Conservation (phyloP, 2,329 filamentous ascomycete genomes). For the Claviceps sp. region DNA sequence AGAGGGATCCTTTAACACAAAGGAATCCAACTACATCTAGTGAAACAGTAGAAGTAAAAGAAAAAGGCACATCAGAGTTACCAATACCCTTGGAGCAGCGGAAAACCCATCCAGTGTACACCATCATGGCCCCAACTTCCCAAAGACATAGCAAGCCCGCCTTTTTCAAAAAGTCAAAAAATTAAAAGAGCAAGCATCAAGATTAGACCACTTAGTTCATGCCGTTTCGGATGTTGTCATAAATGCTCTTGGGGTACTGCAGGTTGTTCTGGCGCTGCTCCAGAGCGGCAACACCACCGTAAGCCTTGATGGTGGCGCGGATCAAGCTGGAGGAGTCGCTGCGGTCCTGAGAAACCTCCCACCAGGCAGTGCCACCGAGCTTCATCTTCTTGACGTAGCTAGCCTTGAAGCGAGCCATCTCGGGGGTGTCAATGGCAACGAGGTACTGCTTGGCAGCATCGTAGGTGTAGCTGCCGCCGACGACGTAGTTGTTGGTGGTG, state of each 20-base stretch:
- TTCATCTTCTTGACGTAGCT: slow-evolving; percentile 44
- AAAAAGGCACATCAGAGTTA: too few species aligned
- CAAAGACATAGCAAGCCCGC: neutral
- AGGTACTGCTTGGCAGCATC: slow-evolving; percentile 44
- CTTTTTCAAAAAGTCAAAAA: neutral
- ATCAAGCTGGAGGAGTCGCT: slow-evolving; percentile 43
- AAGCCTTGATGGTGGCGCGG: slow-evolving; percentile 15
- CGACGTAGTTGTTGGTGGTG: slow-evolving; percentile 41
- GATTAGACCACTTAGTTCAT: neutral
- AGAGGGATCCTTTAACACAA: too few species aligned
- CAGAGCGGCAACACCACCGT: neutral
- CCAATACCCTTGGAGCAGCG: too few species aligned
- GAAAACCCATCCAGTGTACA: too few species aligned
- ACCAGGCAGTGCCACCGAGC: slow-evolving; percentile 70
- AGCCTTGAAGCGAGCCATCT: slow-evolving; percentile 47
- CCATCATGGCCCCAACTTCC: neutral
- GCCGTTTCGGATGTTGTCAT: slow-evolving; percentile 31
- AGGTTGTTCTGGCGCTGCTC: slow-evolving; percentile 4
- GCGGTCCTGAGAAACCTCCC: slow-evolving; percentile 63
- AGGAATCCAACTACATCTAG: too few species aligned
- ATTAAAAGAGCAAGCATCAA: neutral
- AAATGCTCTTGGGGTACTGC: slow-evolving; percentile 28
- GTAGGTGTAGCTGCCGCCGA: slow-evolving; percentile 57
- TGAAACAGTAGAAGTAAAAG: too few species aligned
- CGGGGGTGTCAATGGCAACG: slow-evolving; percentile 55